These are phyloP conservation scores for Letharia lupina DNA, from an alignment of 495 filamentous ascomycete genomes.

Conservation along the genomic window DNA sequence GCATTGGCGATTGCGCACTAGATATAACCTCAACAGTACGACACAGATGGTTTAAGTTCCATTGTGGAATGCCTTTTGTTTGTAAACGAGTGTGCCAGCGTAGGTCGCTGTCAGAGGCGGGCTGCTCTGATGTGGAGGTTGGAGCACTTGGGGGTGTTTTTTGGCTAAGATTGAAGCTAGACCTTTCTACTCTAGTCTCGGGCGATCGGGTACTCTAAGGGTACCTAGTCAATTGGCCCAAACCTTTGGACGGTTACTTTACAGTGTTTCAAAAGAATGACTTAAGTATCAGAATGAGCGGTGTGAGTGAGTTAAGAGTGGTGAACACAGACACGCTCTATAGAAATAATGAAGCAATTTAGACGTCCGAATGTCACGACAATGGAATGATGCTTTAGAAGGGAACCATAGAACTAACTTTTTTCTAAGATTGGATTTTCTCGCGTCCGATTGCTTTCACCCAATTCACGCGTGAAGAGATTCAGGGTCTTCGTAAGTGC, in stretches of 20 bases:
- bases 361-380: background rate
- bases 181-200: constrained; percentile 2
- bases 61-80: background rate
- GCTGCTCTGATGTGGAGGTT: constrained; percentile 13
- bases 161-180: background rate
- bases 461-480: too few relatives aligned
- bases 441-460: background rate
- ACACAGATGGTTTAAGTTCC: background rate
- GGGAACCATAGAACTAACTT: too few relatives aligned
- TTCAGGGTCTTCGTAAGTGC: background rate
- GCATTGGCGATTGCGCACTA: constrained; percentile 9
- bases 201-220: too few relatives aligned
- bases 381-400: background rate
- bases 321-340: background rate
- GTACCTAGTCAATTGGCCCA: constrained; percentile 1
- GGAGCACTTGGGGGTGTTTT: constrained; percentile 1
- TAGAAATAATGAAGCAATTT: background rate
- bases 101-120: constrained; percentile 4
- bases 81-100: background rate
- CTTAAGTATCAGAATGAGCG: background rate
- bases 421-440: constrained; percentile 5
- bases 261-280: constrained; percentile 12
- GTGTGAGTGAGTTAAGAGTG: background rate
- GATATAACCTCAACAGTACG: background rate
- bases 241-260: background rate